Evolutionary conservation across 805 yeast genomes (phyloP).

Genomic region (Allodekkera sacchari): DNA sequence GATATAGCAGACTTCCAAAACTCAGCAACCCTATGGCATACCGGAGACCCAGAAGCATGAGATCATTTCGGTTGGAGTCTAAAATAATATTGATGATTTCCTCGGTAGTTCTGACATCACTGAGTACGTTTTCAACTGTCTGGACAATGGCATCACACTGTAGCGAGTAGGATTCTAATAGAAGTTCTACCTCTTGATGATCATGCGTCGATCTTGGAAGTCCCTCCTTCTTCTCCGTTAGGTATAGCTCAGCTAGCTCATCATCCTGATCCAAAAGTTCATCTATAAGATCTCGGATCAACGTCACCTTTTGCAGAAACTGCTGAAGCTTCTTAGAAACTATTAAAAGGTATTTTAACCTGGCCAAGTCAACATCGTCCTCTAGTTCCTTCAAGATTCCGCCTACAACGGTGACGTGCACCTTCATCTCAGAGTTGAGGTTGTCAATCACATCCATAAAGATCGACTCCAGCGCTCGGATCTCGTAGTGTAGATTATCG

Average conservation of each 20-base stretch:
- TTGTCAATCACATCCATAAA: conserved; percentile 73
- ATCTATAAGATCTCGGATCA: conserved; percentile 78
- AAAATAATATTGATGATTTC: conserved; percentile 89
- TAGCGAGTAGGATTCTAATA: conserved; percentile 82
- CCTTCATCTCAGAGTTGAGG: conserved; percentile 78
- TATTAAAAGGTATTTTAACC: conserved; percentile 67
- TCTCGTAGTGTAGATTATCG: conserved; percentile 67
- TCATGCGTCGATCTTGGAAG: conserved; percentile 44
- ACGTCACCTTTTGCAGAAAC: conserved; percentile 73
- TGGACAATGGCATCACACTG: conserved; percentile 94
- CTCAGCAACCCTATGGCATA: conserved; percentile 80
- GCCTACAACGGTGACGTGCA: conserved; percentile 66
- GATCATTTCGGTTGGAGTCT: conserved; percentile 88
- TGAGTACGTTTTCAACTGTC: conserved; percentile 63
- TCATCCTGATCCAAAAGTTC: conserved; percentile 85
- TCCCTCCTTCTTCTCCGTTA: conserved; percentile 51
- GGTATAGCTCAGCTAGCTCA: conserved; percentile 70
- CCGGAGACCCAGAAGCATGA: conserved; percentile 79
- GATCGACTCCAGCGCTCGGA: conserved; percentile 83
- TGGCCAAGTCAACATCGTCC: conserved; percentile 69
- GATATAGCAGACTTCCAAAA: conserved; percentile 68
- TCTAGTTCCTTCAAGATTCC: conserved; percentile 75
- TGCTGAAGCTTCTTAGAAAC: conserved; percentile 80
- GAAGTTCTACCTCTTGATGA: conserved; percentile 82
- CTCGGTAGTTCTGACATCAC: conserved; percentile 88